Evolutionary conservation across 768 basidiomycete genomes (phyloP).

Genomic region (Suillus alpinus): DNA sequence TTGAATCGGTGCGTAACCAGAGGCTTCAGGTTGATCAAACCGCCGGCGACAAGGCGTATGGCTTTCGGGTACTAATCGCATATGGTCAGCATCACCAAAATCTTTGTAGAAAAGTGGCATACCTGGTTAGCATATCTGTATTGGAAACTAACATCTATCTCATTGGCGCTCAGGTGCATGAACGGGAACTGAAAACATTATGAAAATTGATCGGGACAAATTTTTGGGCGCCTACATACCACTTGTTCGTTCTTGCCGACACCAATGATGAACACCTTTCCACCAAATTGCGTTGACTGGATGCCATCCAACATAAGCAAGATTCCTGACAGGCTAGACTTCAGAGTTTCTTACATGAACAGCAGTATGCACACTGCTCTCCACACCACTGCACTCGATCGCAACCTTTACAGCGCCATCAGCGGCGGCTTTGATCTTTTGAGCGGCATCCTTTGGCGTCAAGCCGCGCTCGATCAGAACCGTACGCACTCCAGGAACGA

Average conservation of each 20-base stretch:
- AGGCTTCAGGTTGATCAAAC: conserved; percentile 69
- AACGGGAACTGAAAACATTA: conserved; percentile 52
- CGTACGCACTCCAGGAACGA: conserved; percentile 57
- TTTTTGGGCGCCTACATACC: conserved; percentile 26
- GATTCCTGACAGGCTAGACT: not conserved
- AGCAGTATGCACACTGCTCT: conserved; percentile 60
- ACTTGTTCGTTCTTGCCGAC: conserved; percentile 63
- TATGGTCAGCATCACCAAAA: not conserved
- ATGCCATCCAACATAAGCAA: not conserved
- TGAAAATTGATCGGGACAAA: not conserved
- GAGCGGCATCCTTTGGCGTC: conserved; percentile 48
- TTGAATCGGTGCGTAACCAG: conserved; percentile 76
- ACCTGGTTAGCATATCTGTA: conserved; percentile 69
- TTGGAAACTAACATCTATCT: conserved; percentile 67
- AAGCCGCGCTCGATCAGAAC: conserved; percentile 50
- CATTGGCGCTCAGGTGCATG: conserved; percentile 70
- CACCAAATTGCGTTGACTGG: conserved; percentile 62
- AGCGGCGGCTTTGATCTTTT: conserved; percentile 49
- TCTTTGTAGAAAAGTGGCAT: not conserved
- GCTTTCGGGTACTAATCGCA: conserved; percentile 72
- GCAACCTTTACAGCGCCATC: conserved; percentile 48
- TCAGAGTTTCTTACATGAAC: conserved; percentile 41
- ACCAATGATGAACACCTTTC: conserved; percentile 69
- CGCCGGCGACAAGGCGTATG: conserved; percentile 74
- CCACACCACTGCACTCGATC: conserved; percentile 64